A percentile compares a stretch with the other conserved stretches of the same genome.
Evolutionary conservation across 169 alveolate genomes (phyloP).

Genomic region (Eimeria maxima): DNA sequence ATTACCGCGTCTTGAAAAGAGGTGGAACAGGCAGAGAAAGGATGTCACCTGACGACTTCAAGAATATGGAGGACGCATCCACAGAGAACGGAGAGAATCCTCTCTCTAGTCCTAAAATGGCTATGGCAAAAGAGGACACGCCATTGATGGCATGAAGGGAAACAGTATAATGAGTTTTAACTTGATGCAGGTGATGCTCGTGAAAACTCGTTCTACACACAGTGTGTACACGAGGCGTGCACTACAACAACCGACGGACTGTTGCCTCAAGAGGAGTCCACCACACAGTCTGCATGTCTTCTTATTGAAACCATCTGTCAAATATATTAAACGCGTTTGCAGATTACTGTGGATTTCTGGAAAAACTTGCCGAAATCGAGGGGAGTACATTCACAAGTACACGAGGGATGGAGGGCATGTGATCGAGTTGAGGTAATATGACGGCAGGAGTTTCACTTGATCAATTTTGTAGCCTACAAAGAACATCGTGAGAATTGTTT

Average conservation of each 20-base stretch:
- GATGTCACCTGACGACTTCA: slow-evolving; percentile 7
- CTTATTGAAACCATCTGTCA: neutral
- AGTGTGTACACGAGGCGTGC: neutral
- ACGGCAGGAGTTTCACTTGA: neutral
- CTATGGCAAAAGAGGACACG: slow-evolving; percentile 5
- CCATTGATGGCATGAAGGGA: slow-evolving; percentile 1
- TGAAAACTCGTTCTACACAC: neutral
- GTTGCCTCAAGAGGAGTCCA: neutral
- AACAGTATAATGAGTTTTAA: neutral
- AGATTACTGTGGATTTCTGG: neutral
- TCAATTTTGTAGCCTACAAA: neutral
- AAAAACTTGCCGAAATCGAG: neutral
- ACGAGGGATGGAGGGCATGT: neutral
- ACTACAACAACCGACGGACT: neutral
- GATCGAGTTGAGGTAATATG: neutral
- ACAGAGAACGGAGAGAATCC: neutral
- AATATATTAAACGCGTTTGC: neutral
- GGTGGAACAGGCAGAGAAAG: slow-evolving; percentile 79
- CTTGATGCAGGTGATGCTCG: neutral
- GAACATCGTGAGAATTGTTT: neutral
- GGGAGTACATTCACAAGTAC: too few species aligned
- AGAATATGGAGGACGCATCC: neutral
- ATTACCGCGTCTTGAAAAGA: slow-evolving; percentile 38
- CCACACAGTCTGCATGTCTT: neutral
- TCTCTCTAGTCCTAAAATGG: neutral